phyloP scores from a whole-genome alignment of 2,329 filamentous ascomycete species.

The Thelonectria olida region DNA sequence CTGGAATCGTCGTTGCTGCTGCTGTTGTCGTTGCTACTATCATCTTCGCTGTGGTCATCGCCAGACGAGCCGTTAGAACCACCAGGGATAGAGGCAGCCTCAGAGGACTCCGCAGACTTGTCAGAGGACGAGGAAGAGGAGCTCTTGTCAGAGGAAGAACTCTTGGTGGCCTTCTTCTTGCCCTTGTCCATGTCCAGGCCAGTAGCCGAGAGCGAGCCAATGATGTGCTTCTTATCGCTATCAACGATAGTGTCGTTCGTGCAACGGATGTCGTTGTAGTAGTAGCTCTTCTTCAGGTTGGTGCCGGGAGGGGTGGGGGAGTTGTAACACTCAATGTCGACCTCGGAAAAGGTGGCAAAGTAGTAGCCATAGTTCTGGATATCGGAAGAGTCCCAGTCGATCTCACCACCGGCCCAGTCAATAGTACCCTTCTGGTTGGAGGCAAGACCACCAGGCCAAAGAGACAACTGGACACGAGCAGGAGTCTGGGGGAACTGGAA shows the following conservation, averaged over 20 bases:
- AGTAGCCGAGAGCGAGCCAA: conserved; percentile 83
- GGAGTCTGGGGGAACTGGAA: conserved; percentile 94
- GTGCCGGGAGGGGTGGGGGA: conserved; percentile 68
- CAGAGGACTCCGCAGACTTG: conserved; percentile 8
- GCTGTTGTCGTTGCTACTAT: conserved; percentile 31
- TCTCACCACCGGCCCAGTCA: conserved; percentile 88
- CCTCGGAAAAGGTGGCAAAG: conserved; percentile 80
- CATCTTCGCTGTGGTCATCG: conserved; percentile 8
- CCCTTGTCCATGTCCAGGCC: conserved; percentile 75
- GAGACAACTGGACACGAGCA: conserved; percentile 87
- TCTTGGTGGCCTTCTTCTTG: conserved; percentile 37
- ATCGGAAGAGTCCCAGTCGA: conserved; percentile 82
- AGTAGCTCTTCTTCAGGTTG: conserved; percentile 77
- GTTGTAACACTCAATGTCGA: conserved; percentile 88
- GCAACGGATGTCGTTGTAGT: conserved; percentile 71
- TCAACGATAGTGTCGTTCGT: conserved; percentile 83
- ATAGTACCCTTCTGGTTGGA: conserved; percentile 86
- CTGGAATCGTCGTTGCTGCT: conserved; percentile 29
- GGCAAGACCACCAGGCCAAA: conserved; percentile 90
- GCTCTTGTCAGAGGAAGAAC: conserved; percentile 18
- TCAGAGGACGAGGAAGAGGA: conserved; percentile 13
- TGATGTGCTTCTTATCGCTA: conserved; percentile 76
- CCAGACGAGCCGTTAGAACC: conserved; percentile 7
- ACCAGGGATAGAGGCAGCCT: conserved; percentile 36
- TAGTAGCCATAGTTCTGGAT: conserved; percentile 89